Conservation (phyloP, 176 grass and related monocot genomes). For the Pontederia paniculata region DNA sequence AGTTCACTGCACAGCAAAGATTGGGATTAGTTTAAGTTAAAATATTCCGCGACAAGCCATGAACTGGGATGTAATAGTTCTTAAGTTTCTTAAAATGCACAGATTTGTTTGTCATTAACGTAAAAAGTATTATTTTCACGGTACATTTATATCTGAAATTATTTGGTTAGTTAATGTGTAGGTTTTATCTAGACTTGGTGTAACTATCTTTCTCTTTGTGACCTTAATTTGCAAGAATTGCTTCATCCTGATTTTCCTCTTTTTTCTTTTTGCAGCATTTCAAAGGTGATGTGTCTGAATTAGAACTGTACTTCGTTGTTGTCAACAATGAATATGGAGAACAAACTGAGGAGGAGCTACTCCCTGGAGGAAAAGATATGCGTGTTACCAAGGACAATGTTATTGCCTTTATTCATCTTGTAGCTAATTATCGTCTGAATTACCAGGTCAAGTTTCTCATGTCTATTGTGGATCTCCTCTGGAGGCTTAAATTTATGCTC, state of each 20-base stretch:
- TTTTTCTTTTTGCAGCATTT: conserved; percentile 49
- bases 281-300: conserved; percentile 62
- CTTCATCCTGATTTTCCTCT: background rate
- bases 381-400: conserved; percentile 94
- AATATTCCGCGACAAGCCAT: no score
- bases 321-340: conserved; percentile 98
- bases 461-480: conserved; percentile 1
- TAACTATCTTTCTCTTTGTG: background rate
- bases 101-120: no score
- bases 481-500: background rate
- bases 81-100: no score
- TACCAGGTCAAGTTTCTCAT: conserved; percentile 45
- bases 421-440: conserved; percentile 85
- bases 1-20: no score
- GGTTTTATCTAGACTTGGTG: background rate
- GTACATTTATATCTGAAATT: no score
- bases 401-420: conserved; percentile 95
- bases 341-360: conserved; percentile 87
- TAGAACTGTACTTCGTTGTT: conserved; percentile 97
- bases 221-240: background rate
- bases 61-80: no score
- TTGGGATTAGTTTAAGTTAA: no score
- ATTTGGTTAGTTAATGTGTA: no score
- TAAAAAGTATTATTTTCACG: no score
- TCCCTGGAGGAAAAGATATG: conserved; percentile 68